Evolutionary conservation across 768 basidiomycete species (phyloP), one percentile per base, ranked within the genome.

Genomic region (Lentinula sp.): DNA sequence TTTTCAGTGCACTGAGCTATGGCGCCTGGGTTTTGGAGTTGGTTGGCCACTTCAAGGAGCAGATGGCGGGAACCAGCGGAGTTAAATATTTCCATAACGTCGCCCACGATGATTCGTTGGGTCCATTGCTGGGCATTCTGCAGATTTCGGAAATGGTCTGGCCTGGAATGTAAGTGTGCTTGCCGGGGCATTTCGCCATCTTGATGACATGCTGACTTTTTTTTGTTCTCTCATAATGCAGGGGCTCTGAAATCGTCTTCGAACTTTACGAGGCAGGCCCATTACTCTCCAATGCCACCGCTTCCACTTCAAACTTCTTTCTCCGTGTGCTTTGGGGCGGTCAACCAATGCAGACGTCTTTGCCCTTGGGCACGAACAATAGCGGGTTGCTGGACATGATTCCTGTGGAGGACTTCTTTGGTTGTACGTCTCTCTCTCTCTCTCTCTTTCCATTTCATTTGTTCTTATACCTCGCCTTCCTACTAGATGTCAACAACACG

Each of bases 321-420:
- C 61, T 83, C 16, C 77, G 81, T n/a, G 78, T 82, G 6, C 70
- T 83, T 3, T 83, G 80, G 80, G 74, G 76, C 18, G 81, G 81
- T 8, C 78, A 77, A 53, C 78, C 79, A 1, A 79, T 83, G 71
- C 69, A 73, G 57, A 81, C 81, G 0, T 79, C 80, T 0, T 79
- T 80, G 0, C 77, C 77, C 6, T 69, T 83, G 50, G 78, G 79
- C n/a, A 69, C 67, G 9, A 56, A 56, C 28, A 43, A 16, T 23
- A 56, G 39, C 36, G 55, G 55, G 4, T 37, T 56, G 55, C 70
- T 82, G 6, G 75, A 82, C 62, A 74, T 81, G 78, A 68, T 82
- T 8, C 77, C 78, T 13, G 60, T 81, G 12, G 61, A 73, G 16
- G 66, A 73, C 6, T 76, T 81, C 66, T 74, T 81, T 28, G 63